phyloP scores from a whole-genome alignment of 805 yeast species.

The Hanseniaspora nectarophila region DNA sequence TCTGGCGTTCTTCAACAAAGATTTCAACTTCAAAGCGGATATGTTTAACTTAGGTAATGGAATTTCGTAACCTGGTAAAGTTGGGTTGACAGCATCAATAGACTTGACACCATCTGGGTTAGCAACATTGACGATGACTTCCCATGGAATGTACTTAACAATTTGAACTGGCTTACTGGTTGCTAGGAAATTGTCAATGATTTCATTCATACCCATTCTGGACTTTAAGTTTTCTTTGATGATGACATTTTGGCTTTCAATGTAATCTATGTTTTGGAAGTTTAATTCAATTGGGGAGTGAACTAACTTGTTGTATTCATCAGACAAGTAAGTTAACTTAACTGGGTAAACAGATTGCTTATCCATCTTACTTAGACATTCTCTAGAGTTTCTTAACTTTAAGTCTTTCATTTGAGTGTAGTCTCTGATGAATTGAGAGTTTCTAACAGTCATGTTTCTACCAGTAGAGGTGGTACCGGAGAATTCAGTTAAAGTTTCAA shows the following conservation, averaged over 20 bases:
- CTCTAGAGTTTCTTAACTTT: constrained; percentile 63
- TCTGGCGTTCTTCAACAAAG: constrained; percentile 41
- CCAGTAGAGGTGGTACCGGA: constrained; percentile 50
- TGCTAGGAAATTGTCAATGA: constrained; percentile 65
- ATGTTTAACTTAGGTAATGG: constrained; percentile 67
- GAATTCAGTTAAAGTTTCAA: constrained; percentile 52
- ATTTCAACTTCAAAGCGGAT: constrained; percentile 53
- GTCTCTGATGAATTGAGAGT: constrained; percentile 74
- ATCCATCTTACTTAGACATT: constrained; percentile 58
- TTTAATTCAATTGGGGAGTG: constrained; percentile 19
- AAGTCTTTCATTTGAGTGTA: constrained; percentile 69
- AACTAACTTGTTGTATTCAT: constrained; percentile 26
- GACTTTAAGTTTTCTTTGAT: constrained; percentile 43
- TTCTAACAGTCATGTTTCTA: constrained; percentile 42
- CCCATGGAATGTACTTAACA: constrained; percentile 63
- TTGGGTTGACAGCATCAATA: constrained; percentile 52
- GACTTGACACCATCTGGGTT: constrained; percentile 60
- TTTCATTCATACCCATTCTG: constrained; percentile 68
- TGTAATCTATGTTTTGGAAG: constrained; percentile 20
- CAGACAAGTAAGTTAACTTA: constrained; percentile 62
- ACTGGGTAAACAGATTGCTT: constrained; percentile 82
- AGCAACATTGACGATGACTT: constrained; percentile 46
- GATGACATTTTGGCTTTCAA: constrained; percentile 33
- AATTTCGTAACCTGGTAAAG: constrained; percentile 60
- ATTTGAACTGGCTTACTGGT: constrained; percentile 60